Evolutionary conservation across 345 rosid species (phyloP).

Genomic region (Camelina hispida): DNA sequence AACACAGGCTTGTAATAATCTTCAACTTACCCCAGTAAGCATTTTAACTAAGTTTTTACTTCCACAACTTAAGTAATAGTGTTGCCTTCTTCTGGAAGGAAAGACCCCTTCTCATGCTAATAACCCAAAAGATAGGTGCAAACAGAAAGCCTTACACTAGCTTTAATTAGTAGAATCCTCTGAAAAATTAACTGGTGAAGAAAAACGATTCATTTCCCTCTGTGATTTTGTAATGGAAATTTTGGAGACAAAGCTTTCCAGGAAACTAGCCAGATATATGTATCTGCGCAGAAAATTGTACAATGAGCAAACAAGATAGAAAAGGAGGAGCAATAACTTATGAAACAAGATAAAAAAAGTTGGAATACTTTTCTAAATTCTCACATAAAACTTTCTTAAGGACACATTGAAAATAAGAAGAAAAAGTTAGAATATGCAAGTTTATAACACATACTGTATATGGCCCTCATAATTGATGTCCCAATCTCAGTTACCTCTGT

Average conservation of each 20-base stretch:
- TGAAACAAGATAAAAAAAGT: background rate
- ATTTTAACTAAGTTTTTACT: too few species aligned
- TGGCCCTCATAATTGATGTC: too few species aligned
- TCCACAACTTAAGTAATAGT: too few species aligned
- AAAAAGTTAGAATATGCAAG: background rate
- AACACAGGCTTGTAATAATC: too few species aligned
- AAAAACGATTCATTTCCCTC: slow-evolving; percentile 91
- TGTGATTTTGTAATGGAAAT: slow-evolving; percentile 86
- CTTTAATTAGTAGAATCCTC: too few species aligned
- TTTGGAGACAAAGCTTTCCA: slow-evolving; percentile 81
- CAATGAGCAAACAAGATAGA: slow-evolving; percentile 33
- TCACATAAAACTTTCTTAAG: too few species aligned
- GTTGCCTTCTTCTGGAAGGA: too few species aligned
- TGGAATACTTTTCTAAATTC: slow-evolving; percentile 48
- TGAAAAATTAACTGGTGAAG: slow-evolving; percentile 50
- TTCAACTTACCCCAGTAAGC: too few species aligned
- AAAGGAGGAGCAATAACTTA: slow-evolving; percentile 23
- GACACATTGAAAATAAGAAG: slow-evolving; percentile 20
- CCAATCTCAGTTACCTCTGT: slow-evolving; percentile 54
- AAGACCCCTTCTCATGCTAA: too few species aligned
- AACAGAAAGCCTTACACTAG: too few species aligned
- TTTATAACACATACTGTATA: too few species aligned
- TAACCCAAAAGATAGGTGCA: too few species aligned
- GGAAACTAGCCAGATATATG: slow-evolving; percentile 68
- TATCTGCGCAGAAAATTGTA: background rate